Evolutionary conservation across 805 yeast genomes (phyloP).

Genomic region (Schwanniomyces sp.): DNA sequence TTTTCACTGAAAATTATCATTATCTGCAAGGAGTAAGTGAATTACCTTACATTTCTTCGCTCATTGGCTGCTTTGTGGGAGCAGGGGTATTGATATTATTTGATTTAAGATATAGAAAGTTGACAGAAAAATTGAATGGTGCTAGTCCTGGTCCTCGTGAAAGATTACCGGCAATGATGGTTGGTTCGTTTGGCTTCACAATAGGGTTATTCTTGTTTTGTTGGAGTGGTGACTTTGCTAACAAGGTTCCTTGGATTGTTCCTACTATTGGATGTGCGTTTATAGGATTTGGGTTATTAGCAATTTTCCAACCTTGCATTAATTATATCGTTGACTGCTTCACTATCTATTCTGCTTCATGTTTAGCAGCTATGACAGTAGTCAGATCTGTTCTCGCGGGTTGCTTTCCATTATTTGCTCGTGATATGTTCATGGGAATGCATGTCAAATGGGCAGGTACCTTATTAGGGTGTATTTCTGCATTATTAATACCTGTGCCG

Average conservation of each 20-base stretch:
- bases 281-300: slow-evolving; percentile 47
- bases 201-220: slow-evolving; percentile 82
- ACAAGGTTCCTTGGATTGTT: slow-evolving; percentile 76
- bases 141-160: slow-evolving; percentile 73
- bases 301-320: slow-evolving; percentile 58
- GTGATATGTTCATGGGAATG: slow-evolving; percentile 49
- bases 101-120: slow-evolving; percentile 6
- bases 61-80: slow-evolving; percentile 33
- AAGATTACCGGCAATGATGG: slow-evolving; percentile 76
- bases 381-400: slow-evolving; percentile 58
- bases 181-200: slow-evolving; percentile 70
- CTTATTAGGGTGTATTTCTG: slow-evolving; percentile 52
- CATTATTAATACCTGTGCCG: slow-evolving; percentile 57
- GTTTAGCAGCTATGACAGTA: slow-evolving; percentile 63
- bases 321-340: slow-evolving; percentile 64
- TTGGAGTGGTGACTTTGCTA: slow-evolving; percentile 80
- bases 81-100: slow-evolving; percentile 26
- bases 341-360: slow-evolving; percentile 58
- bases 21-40: slow-evolving; percentile 21
- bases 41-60: slow-evolving; percentile 29
- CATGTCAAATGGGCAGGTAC: slow-evolving; percentile 57
- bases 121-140: slow-evolving; percentile 45
- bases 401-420: slow-evolving; percentile 61
- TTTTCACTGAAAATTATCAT: slow-evolving; percentile 38
- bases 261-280: slow-evolving; percentile 46